Evolutionary conservation across 164 flowering plant species (phyloP), one percentile per base, ranked within the genome.

Genomic region (Vitis cinerea): DNA sequence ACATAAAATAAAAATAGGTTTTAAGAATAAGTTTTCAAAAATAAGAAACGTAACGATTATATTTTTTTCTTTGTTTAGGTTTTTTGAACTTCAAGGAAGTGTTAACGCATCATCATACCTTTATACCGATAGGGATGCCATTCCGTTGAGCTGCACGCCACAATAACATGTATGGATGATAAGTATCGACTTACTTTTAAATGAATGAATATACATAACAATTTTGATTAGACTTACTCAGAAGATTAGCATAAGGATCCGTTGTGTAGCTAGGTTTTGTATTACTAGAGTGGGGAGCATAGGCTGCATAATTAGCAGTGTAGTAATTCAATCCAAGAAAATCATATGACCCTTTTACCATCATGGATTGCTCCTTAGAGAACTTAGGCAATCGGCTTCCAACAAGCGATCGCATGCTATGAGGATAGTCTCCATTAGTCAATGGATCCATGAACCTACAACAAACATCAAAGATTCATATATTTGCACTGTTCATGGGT

Each of bases 251-350:
- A 1, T 10, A 27, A 27, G 19, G 0, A 68, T 73, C 76, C 1
- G 63, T 67, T 4, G 10, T 1, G 44, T 17, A 69, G 62, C 70
- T 74, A n/a, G n/a, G 8, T 8, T 69, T 62, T 2, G 23, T 4
- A 17, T 16, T 1, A 19, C 15, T 44, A 27, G 30, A n/a, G 2
- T 1, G 13, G 14, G 67, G 68, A 4, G 58, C 17, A 58, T 75
- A 0, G 4, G 29, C 16, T 3, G 71, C 78, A 50, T 66, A 75
- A 19, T 29, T 9, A 0, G 74, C 17, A 13, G 66, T 59, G 27
- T 71, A 75, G 66, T 70, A 75, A 31, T 75, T 75, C n/a, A 75
- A 0, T 30, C 78, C 78, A 23, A 75, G 49, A 30, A 75, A 75
- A 66, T 75, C 78, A 47, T 54, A 56, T 9, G 78, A 71, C 13